Evolutionary conservation across 2,329 filamentous ascomycete species (phyloP).

Genomic region (Aureobasidium sp.): DNA sequence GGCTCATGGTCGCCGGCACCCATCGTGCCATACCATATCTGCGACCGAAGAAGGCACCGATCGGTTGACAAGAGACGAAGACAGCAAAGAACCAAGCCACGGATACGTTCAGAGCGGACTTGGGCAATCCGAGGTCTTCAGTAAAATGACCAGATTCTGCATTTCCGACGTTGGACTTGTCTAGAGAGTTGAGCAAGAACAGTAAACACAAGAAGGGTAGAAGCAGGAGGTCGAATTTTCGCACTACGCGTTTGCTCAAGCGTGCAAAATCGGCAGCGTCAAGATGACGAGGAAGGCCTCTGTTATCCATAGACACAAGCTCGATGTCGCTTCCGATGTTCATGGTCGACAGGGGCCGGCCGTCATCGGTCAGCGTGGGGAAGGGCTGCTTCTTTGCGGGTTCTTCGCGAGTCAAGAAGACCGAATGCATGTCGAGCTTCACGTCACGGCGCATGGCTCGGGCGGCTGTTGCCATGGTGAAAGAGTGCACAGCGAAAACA

Average conservation of each 20-base stretch:
- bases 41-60: constrained; percentile 48
- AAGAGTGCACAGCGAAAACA: not conserved
- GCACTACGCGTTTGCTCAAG: constrained; percentile 29
- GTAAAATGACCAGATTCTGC: constrained; percentile 53
- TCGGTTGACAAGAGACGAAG: constrained; percentile 50
- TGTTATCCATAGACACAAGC: not conserved
- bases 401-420: constrained; percentile 1
- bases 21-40: constrained; percentile 47
- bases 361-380: not conserved
- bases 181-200: constrained; percentile 45
- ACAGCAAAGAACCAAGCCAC: constrained; percentile 50
- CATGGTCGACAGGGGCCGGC: not conserved
- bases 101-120: constrained; percentile 47
- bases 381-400: not conserved
- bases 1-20: constrained; percentile 49
- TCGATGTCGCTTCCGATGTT: not conserved
- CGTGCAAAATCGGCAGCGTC: not conserved
- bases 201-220: constrained; percentile 44
- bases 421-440: not conserved
- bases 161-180: constrained; percentile 47
- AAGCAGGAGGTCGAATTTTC: constrained; percentile 42
- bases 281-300: not conserved
- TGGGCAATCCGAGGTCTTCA: constrained; percentile 42
- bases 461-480: constrained; percentile 8
- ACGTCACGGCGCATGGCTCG: not conserved